Base-by-base conservation (phyloP, 202 grass and related monocot species). In the Carex arenaria region DNA sequence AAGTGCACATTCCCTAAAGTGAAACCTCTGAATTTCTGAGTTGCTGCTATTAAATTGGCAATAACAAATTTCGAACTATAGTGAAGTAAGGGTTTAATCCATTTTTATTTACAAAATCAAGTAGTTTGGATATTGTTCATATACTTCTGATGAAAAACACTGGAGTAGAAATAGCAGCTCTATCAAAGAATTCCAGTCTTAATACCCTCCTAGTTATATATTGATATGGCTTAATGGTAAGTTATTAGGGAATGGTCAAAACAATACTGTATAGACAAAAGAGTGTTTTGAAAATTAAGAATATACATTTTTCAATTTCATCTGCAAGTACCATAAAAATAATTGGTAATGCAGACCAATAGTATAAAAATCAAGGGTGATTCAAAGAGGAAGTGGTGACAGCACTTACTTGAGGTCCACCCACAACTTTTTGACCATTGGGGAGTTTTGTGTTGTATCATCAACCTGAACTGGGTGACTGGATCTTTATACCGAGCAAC, bases 361-460 rank as follows among this genome's bases (percentile, higher is more conserved):
- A 72, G 65, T 67, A 83, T 22, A 65, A 86, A 86, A 31, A 84
- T 26, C 45, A 68, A 79, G 67, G 83, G 42, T 2, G 59, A 87
- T 55, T 5, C 30, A 62, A 71, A 54, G 10, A 76, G 22, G n/a
- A 40, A 57, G 43, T 75, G 19, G 49, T 52, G 56, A 62, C 4
- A 87, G 81, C 49, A 93, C 73, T 92, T 91, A 95, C 96, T 89
- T 86, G 91, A 89, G 85, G 87, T 94, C 96, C 96, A 99, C 72
- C 93, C 93, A 84, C 96, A 99, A 63, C 96, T 99, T 89, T 94
- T 91, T 75, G 96, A 96, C 96, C 96, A 99, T 78, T 99, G 96
- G 30, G 93, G 93, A 79, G 90, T 93, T 89, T 99, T 99, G 78
- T 99, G 94, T 86, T 94, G 93, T 72, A 85, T 85, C 60, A 95